Conservation (phyloP, 2,329 filamentous ascomycete species). For the Claviceps cyperi region DNA sequence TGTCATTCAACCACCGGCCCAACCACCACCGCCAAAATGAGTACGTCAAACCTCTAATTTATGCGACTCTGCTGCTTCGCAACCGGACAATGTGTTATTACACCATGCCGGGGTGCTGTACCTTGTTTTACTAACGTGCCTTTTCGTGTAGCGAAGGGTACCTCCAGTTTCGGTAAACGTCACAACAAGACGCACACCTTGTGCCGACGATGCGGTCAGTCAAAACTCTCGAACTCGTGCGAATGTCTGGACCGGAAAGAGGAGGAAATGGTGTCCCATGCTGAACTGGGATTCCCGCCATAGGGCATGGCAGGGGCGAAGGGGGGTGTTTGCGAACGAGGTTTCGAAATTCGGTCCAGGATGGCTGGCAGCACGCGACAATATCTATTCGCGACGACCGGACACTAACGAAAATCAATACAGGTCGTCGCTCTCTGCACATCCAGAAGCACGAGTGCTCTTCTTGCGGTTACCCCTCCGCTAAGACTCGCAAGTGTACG, state of each 20-base stretch:
- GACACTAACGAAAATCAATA: conserved; percentile 3
- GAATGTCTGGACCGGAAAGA: conserved; percentile 6
- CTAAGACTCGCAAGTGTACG: conserved; percentile 98
- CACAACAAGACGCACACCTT: conserved; percentile 98
- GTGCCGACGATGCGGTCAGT: conserved; percentile 96
- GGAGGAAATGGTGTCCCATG: conserved; percentile 1
- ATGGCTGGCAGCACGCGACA: neutral
- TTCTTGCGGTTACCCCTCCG: conserved; percentile 88
- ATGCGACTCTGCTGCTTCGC: neutral
- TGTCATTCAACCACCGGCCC: conserved; percentile 25
- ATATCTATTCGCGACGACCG: neutral
- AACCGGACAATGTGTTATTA: neutral
- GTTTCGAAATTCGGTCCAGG: neutral
- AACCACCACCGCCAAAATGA: conserved; percentile 40
- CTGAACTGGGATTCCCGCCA: too few species aligned
- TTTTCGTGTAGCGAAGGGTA: conserved; percentile 36
- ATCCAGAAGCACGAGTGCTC: conserved; percentile 99
- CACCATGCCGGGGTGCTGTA: neutral
- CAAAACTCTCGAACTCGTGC: conserved; percentile 3
- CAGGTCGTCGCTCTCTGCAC: conserved; percentile 93
- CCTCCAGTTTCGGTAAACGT: conserved; percentile 47
- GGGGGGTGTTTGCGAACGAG: neutral
- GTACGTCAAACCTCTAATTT: conserved; percentile 25
- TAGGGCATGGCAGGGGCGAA: too few species aligned
- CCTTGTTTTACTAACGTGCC: conserved; percentile 11